A percentile compares a stretch with the other conserved stretches of the same genome.
Conservation (phyloP, 75 land plant genomes). For the Pseudotsuga menziesii region DNA sequence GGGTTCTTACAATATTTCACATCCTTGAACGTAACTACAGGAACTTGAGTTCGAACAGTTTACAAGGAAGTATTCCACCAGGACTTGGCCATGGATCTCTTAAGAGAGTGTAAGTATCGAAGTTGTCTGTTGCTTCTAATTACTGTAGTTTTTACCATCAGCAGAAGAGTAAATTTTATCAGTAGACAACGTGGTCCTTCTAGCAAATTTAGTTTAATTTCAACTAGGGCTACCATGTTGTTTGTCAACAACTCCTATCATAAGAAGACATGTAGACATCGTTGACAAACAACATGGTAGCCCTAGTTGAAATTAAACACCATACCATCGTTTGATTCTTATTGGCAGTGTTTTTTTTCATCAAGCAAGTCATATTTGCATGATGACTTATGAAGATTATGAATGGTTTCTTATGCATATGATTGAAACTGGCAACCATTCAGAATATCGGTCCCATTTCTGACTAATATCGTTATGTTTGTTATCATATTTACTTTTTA, state of each 20-base stretch:
- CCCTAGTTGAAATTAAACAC: background rate
- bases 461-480: background rate
- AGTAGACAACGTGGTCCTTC: too few species aligned
- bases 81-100: constrained; percentile 66
- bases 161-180: background rate
- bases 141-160: background rate
- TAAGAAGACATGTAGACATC: background rate
- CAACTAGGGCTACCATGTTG: too few species aligned
- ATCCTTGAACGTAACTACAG: constrained; percentile 29
- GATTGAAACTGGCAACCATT: background rate
- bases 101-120: constrained; percentile 57
- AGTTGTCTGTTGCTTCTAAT: background rate
- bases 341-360: background rate
- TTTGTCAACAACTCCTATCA: too few species aligned
- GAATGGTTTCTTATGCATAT: background rate
- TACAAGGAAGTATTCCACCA: constrained; percentile 61
- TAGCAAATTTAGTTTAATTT: background rate
- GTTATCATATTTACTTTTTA: background rate
- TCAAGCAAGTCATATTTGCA: background rate
- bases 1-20: background rate
- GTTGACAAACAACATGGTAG: background rate
- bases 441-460: background rate
- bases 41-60: constrained; percentile 64
- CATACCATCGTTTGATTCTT: background rate
- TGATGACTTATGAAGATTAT: background rate